Evolutionary conservation across 371 early-diverging fungal species (phyloP), one percentile per base, ranked within the genome.

Genomic region (Apophysomyces trapeziformis): DNA sequence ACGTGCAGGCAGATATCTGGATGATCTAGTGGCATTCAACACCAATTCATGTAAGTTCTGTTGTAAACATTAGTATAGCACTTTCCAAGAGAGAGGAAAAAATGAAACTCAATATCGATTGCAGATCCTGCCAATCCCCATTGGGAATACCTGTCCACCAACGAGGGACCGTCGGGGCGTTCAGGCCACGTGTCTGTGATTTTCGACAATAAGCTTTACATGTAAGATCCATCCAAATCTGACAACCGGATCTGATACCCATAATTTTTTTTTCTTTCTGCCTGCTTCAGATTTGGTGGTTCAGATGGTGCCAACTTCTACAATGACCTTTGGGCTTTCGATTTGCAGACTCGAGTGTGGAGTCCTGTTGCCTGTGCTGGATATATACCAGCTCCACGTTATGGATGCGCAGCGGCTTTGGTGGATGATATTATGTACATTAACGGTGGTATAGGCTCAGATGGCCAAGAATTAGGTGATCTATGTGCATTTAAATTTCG

Each of bases 251-350:
- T 26, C 32, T 26, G 32, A 2, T 26, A 26, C 2, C 32, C 32
- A 26, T 26, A 57, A 38, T 63, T 54, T 58, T 18, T 26, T 63
- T 37, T 38, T 54, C 47, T 12, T 67, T 64, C 35, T 80, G 67
- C 60, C 26, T 18, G 14, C 37, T 36, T 58, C 59, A 89, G 89
- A 54, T 92, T 91, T 70, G 92, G 93, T 61, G 93, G 93, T 50
- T 87, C 85, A 36, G 85, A 92, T 68, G 89, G 90, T 61, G 82
- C 86, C 21, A 74, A 70, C 57, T 82, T 87, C 61, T 89, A 85
- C 67, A 91, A 91, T 67, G 93, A 93, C 69, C 78, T 92, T 70
- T 93, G 93, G 93, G 75, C 79, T 13, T 90, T 84, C 63, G 89
- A 89, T 68, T 70, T 88, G 26, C 82, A 79, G 26, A 71, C 74